Conservation (phyloP, 306 rosid species). For the Ochetophila trinervis region DNA sequence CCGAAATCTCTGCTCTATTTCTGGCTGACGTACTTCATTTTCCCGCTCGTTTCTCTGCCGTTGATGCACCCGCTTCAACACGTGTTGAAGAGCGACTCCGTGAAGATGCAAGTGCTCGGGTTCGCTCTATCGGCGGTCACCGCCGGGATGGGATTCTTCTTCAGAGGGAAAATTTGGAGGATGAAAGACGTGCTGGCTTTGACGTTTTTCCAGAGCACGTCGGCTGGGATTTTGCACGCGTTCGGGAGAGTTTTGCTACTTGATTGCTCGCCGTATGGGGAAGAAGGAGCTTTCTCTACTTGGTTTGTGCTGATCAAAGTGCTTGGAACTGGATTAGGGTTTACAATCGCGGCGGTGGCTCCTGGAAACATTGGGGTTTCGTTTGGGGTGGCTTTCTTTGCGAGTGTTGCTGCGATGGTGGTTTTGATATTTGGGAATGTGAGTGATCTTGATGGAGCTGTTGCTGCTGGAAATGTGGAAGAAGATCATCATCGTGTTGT, state of each 20-base stretch:
- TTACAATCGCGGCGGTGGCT: conserved; percentile 43
- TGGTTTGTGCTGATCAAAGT: conserved; percentile 67
- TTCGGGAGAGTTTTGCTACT: conserved; percentile 57
- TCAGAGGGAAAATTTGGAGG: conserved; percentile 39
- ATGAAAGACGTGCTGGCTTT: conserved; percentile 38
- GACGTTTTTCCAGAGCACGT: conserved; percentile 52
- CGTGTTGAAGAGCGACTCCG: conserved; percentile 45
- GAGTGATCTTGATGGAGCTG: conserved; percentile 67
- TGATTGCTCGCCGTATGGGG: conserved; percentile 69
- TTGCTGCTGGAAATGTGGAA: conserved; percentile 61
- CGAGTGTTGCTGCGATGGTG: conserved; percentile 45
- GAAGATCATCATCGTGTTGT: conserved; percentile 26
- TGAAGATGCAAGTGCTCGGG: conserved; percentile 75
- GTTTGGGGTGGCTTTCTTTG: conserved; percentile 53
- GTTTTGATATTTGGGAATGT: conserved; percentile 59
- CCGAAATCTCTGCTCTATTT: conserved; percentile 51
- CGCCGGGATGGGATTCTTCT: conserved; percentile 59
- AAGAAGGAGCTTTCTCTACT: conserved; percentile 69
- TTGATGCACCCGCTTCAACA: conserved; percentile 54
- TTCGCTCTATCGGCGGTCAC: conserved; percentile 47
- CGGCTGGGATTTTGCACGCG: conserved; percentile 59
- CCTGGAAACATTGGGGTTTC: conserved; percentile 39
- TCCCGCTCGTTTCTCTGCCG: conserved; percentile 66
- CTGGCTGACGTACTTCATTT: conserved; percentile 71
- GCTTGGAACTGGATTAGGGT: conserved; percentile 54